These are phyloP conservation scores for Hippophae tibetana DNA, from an alignment of 306 rosid genomes.

Conservation along the genomic window DNA sequence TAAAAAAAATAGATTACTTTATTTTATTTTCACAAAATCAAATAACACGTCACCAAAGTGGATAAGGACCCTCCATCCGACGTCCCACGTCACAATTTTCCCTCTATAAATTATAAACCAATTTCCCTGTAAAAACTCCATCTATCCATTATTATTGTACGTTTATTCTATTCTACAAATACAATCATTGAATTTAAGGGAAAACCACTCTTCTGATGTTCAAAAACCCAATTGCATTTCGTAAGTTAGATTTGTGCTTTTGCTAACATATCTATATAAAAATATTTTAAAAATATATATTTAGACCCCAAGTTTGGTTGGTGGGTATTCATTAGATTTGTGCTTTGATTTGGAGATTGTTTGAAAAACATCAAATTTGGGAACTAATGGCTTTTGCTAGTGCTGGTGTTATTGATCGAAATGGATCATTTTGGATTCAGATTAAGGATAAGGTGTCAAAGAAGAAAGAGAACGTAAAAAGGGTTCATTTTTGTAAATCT, in stretches of 20 bases:
- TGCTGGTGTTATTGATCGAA: conserved; percentile 47
- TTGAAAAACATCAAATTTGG: conserved; percentile 1
- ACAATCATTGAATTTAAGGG: not conserved
- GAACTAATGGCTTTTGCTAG: conserved; percentile 39
- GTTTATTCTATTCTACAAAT: not conserved
- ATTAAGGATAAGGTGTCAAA: conserved; percentile 13
- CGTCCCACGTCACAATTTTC: not conserved
- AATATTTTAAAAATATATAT: not conserved
- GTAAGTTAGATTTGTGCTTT: not conserved
- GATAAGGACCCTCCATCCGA: conserved; percentile 24
- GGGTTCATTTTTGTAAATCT: conserved; percentile 28
- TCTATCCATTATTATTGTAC: not conserved
- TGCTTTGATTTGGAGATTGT: conserved; percentile 4
- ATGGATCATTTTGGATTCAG: conserved; percentile 41
- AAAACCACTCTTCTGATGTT: conserved; percentile 8
- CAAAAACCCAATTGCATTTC: not conserved
- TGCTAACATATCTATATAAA: no score
- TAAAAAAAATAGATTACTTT: no score
- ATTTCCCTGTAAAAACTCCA: not conserved
- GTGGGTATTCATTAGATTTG: conserved; percentile 2
- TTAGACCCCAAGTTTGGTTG: conserved; percentile 19
- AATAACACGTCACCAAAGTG: no score
- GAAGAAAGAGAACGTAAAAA: conserved; percentile 18
- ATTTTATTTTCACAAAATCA: no score
- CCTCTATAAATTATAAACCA: conserved; percentile 6